Base-by-base conservation (phyloP, 1,284 basidiomycete genomes). In the Ceratobasidium sp. region DNA sequence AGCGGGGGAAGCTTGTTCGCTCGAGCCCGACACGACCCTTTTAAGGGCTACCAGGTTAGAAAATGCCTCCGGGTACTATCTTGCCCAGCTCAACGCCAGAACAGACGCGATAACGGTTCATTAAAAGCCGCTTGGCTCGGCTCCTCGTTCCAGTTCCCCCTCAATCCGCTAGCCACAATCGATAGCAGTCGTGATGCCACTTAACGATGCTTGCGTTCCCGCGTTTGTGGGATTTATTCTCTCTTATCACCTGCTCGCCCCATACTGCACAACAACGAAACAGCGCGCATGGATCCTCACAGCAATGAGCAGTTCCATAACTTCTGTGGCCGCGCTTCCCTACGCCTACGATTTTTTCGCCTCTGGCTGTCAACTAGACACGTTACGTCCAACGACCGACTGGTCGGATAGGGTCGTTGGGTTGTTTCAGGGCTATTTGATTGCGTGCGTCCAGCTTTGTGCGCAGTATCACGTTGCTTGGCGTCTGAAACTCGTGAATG, bases 251-350 rank as follows among this genome's bases (percentile, higher is more conserved):
- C 0, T 84, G n/a, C 79, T 87, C 30, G 81, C 85, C 0, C 82
- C 83, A 0, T 74, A 57, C 41, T 88, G 86, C 81, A 67, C 83
- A 3, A 84, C 84, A 1, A 70, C 83, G 60, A 89, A 88, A 80
- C 86, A 88, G 80, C 83, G 84, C 23, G 85, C 90, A 62, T 92
- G 90, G 87, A 82, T 91, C 65, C 84, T 91, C 48, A 89, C 90
- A 0, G 83, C 86, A 1, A 78, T 88, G 44, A 85, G 87, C 5
- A 86, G 87, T 57, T 81, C 80, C 1, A 67, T 81, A 46, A 90
- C 90, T 88, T 87, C 87, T 8, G 14, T 86, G 8, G 80, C 81
- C 38, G 87, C 87, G 62, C 69, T 90, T 6, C 90, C 90, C 0
- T 88, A 88, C 80, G 67, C 89, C 0, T 83, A 78, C 57, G 86